Base-by-base conservation (phyloP, 495 filamentous ascomycete species). In the Cairneyella variabilis region DNA sequence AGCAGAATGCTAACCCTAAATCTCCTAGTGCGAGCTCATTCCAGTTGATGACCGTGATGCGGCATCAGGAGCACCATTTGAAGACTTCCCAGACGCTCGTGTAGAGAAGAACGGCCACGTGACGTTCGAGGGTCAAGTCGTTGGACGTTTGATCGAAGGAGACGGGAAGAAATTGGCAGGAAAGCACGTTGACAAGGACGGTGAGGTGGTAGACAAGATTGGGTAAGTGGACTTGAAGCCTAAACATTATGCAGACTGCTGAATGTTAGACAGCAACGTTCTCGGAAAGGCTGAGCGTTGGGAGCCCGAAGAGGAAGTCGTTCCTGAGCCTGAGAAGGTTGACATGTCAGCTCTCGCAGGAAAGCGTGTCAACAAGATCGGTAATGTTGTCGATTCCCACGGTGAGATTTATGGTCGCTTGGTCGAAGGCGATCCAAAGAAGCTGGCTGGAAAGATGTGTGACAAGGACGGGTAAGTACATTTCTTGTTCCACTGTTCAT, bases 371-470 rank as follows among this genome's bases (percentile, higher is more conserved):
- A 86, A 77, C 67, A 81, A 76, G 47, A 78, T 85, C 54, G 85
- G 85, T 27, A 82, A 88, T 58, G 80, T 91, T 16, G 89, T 95
- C 51, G 89, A 95, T 62, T 67, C 69, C 23, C 74, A 75, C 25
- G 90, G 90, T n/a, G 74, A 73, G 17, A 86, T 93, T 60, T 83
- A 81, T 57, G 90, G 90, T 21, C 83, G 86, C 17, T 79, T 95
- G 8, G 73, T 83, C 36, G 85, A 89, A 61, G 90, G 90, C 17
- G 83, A 90, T 42, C 66, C 78, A 14, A 78, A 80, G 65, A 76
- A 75, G 47, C 76, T 95, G 53, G 76, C 89, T 20, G 89, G 90
- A 23, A 80, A 83, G 64, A 92, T 88, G 80, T 88, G 86, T 64
- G 85, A 95, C 57, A 86, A 85, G 65, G 70, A 88, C 52, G 85